Conservation (phyloP, 176 grass and related monocot genomes). For the Stipa capillata region DNA sequence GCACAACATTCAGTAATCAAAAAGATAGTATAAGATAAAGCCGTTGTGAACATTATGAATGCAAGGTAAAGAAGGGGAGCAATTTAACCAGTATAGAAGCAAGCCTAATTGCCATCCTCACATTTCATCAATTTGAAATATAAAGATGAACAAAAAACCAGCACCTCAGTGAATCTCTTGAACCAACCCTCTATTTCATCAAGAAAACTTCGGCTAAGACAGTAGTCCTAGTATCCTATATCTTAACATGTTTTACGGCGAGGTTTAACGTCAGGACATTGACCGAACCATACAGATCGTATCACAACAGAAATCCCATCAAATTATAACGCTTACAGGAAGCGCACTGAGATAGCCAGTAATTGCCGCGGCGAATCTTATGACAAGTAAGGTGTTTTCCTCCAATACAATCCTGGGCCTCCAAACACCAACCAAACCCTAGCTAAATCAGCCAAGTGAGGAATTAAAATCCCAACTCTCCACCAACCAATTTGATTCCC, state of each 20-base stretch:
- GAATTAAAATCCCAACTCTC: background rate
- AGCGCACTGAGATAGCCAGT: background rate
- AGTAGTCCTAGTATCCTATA: background rate
- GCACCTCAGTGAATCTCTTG: background rate
- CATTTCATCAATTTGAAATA: background rate
- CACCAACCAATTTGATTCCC: background rate
- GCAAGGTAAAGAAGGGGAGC: too few relatives aligned
- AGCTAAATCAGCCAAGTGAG: background rate
- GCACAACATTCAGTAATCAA: background rate
- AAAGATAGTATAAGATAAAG: background rate
- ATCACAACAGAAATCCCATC: background rate
- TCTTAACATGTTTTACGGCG: background rate
- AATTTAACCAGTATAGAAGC: background rate
- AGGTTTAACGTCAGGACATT: background rate
- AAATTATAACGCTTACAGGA: background rate
- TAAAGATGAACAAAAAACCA: background rate
- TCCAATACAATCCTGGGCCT: background rate
- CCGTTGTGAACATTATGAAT: background rate
- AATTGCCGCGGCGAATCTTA: background rate
- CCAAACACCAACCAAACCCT: slow-evolving; percentile 28
- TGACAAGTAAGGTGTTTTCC: background rate
- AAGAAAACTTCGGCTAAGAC: background rate
- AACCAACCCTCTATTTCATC: background rate
- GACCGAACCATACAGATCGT: background rate
- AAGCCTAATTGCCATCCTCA: background rate